Evolutionary conservation across 306 rosid species (phyloP), one percentile per base, ranked within the genome.

Genomic region (Corylus americana): DNA sequence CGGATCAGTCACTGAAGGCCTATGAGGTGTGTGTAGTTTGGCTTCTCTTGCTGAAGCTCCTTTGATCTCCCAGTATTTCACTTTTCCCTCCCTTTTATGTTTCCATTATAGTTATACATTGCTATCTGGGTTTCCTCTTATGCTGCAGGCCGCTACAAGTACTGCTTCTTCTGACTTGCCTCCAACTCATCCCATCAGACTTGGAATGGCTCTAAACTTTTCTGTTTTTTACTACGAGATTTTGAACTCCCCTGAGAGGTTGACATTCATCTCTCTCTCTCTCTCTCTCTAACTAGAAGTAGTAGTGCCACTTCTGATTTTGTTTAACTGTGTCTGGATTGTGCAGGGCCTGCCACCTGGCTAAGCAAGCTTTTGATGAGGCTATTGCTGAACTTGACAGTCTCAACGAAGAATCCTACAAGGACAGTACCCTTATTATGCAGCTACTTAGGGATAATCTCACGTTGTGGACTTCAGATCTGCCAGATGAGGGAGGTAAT

Each of bases 381-480:
- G 87, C 89, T 2, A 78, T 80, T 71, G 81, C 89, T 11, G 87
- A 86, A 53, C 77, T 86, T 63, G 87, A 83, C 76, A 74, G 79
- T 81, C 85, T 81, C 75, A 71, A 83, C 53, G 87, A 91, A 81
- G 93, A 91, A 74, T 89, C 93, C 64, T 88, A 86, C 92, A 91
- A 88, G 59, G 91, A 91, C 70, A 87, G 89, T 79, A 83, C 91
- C 75, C 90, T 91, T 25, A 89, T 91, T 61, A 84, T 89, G 90
- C 96, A 91, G 82, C 90, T 91, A 72, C 84, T 91, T 64, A 91
- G 90, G 88, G 96, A 91, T 66, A 91, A 89, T 78, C 96, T 91
- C 81, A 85, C 88, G 42, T 63, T 91, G 78, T 91, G 93, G 96
- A 91, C 90, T 57, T 87, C 96, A 10, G 91, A 91, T 80, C 77